Base-by-base conservation (phyloP, 306 rosid genomes). In the Vigna radiata region DNA sequence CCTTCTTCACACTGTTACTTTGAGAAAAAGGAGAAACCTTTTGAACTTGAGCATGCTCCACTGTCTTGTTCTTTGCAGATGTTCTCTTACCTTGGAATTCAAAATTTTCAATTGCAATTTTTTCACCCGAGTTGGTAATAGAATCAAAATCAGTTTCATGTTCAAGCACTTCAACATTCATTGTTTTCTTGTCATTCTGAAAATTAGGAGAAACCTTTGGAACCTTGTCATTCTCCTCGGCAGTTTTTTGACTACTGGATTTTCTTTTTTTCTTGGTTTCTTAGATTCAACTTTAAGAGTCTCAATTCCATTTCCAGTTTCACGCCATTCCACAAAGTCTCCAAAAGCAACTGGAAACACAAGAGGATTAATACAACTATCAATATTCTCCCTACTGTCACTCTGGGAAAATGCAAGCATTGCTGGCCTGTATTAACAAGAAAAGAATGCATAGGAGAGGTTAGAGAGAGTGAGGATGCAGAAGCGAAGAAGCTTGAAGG, bases 161-260 rank as follows among this genome's bases (percentile, higher is more conserved):
- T 16, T 70, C 49, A 23, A 11, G 23, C 1, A 23, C 25, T 21
- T 18, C 2, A 13, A 36, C 39, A 33, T 8, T 12, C 36, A 60
- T 23, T 41, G 25, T 55, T 14, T 78, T 33, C 39, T 33, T 36
- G 39, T 36, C 39, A 36, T 43, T 77, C 54, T 46, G 63, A 46
- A 69, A 60, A 44, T 48, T 60, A 33, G 73, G 66, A 6, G 77
- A 79, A 69, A 78, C 82, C 70, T 43, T 68, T 19, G 5, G 48
- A 77, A 43, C 68, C 17, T 54, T 29, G 46, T 3, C 8, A 6
- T 25, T 41, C n/a, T 27, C 10, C 65, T 25, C 19, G 0, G 29
- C 8, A 10, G 36, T 21, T 9, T 29, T 43, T 15, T 48, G 0
- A 49, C 6, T 16, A 39, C 10, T 39, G 43, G 10, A 39, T 39